phyloP scores from a whole-genome alignment of 1,139 yeast genomes.

The Yarrowia galli region DNA sequence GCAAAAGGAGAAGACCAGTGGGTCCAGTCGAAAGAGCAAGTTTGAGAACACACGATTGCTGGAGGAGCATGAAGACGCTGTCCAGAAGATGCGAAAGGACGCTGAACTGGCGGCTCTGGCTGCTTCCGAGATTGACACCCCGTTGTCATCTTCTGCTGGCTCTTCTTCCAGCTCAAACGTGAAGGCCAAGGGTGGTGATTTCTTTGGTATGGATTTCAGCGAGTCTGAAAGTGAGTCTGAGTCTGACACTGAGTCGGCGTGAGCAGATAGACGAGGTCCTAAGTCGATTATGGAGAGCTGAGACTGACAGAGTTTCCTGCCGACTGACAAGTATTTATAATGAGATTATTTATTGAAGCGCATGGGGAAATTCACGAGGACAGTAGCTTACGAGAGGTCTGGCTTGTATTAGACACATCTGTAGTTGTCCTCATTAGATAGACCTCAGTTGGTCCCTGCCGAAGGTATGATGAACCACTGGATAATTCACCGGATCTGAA shows the following conservation, averaged over 20 bases:
- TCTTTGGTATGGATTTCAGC: slow-evolving; percentile 30
- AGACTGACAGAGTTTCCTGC: neutral
- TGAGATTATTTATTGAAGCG: slow-evolving; percentile 11
- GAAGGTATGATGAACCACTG: no score
- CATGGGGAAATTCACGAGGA: no score
- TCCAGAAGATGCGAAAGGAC: slow-evolving; percentile 30
- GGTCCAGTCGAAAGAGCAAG: slow-evolving; percentile 43
- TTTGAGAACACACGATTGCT: slow-evolving; percentile 52
- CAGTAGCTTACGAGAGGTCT: no score
- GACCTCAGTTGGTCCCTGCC: no score
- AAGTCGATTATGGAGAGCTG: neutral
- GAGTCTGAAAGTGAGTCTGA: slow-evolving; percentile 30
- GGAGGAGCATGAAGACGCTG: slow-evolving; percentile 50
- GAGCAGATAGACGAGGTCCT: neutral
- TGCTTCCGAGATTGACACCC: slow-evolving; percentile 6
- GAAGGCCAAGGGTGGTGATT: slow-evolving; percentile 28
- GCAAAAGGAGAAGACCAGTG: slow-evolving; percentile 42
- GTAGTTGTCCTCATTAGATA: no score
- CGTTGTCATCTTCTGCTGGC: slow-evolving; percentile 11
- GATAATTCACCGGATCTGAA: no score
- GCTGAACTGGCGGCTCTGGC: slow-evolving; percentile 27
- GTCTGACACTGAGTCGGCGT: neutral
- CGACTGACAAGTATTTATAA: slow-evolving; percentile 1
- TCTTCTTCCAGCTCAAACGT: slow-evolving; percentile 14
- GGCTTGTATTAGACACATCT: no score